Evolutionary conservation across 2,329 filamentous ascomycete species (phyloP), one percentile per base, ranked within the genome.

Genomic region (Stemphylium lycopersici): DNA sequence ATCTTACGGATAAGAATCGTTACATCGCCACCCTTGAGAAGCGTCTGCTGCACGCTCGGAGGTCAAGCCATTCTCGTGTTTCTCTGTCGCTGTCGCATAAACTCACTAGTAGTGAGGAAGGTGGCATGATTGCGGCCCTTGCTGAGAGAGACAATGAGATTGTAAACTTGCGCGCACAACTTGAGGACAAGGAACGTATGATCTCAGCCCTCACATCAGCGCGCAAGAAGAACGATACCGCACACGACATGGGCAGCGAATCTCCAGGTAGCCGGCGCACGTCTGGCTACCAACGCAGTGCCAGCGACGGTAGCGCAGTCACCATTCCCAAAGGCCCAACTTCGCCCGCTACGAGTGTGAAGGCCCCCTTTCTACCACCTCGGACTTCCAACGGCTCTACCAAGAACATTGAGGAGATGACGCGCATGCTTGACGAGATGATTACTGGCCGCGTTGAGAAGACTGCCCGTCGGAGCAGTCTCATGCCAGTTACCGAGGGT

Each of bases 131-230:
- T 42, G 80, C 87, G 2, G 76, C 90, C 15, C 78, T 98, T 41
- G 89, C 87, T 57, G 95, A 98, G 63, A 97, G 96, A 74, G 95
- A 99, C 66, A 84, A 87, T 18, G 93, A 98, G 76, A 97, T 99
- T 69, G 87, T 89, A 6, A 93, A 96, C 63, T 83, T 99, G n/a
- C 86, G 91, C 8, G 89, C 91, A 20, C 87, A 91, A 58, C 81
- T 98, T 0, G 93, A 98, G 65, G 93, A 98, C 77, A 97, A 97
- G 74, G 93, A 97, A 72, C 86, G 90, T 10, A 99, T 98, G 92
- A 82, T 98, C 48, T 81, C 88, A 3, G 95, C 95, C 1, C 81
- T 99, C 48, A 87, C 92, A 37, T 93, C 86, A 59, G 92, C 92
- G 2, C 89, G 92, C 10, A 87, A 93, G 50, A 95, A 93, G 59